Base-by-base conservation (phyloP, 148 eudicot genomes). In the Cornus suecica region DNA sequence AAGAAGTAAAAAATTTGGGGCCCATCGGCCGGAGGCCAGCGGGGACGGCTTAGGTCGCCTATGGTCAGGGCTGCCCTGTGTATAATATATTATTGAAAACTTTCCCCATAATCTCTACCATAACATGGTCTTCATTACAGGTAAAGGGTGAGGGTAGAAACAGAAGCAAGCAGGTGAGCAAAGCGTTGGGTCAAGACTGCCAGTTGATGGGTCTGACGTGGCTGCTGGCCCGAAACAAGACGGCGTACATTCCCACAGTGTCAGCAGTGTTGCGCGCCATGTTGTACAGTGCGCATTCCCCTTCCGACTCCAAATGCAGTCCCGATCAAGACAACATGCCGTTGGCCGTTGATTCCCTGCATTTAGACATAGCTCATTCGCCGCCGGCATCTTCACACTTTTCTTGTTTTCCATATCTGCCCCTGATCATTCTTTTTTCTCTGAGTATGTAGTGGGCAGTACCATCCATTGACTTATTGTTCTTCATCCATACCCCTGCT, bases 311-410 rank as follows among this genome's bases (percentile, higher is more conserved):
- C 69, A 90, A 66, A 28, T 94, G 99, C 80, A 90, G 94, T 76
- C 99, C 99, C 1, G 99, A 94, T 78, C 97, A 94, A 76, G 99
- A 94, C 76, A 92, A 94, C 91, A 94, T 94, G 99, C 99, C 99
- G 29, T 82, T 94, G 24, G 99, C 99, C 74, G 97, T 94, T 16
- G 96, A 94, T 56, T 94, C 99, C 0, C 91, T 94, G 1, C 97
- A 90, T 87, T 92, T 94, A 30, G 84, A 84, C 0, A 83, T 79
- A 56, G 45, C 83, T 62, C 81, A 80, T 13, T 56, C 87, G 24
- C 76, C 87, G 1, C 48, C 81, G 28, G 69, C 86, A 10, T 27
- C 62, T 58, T 58, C 62, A 14, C 24, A 22, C 6, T 0, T n/a
- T 62, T 65, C 8, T 7, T 9, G 28, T 41, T 74, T 65, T 74